A percentile compares a stretch with the other conserved stretches of the same genome.
These are phyloP conservation scores for Cyberlindnera mississippiensis DNA, from an alignment of 805 yeast genomes.

Conservation along the genomic window DNA sequence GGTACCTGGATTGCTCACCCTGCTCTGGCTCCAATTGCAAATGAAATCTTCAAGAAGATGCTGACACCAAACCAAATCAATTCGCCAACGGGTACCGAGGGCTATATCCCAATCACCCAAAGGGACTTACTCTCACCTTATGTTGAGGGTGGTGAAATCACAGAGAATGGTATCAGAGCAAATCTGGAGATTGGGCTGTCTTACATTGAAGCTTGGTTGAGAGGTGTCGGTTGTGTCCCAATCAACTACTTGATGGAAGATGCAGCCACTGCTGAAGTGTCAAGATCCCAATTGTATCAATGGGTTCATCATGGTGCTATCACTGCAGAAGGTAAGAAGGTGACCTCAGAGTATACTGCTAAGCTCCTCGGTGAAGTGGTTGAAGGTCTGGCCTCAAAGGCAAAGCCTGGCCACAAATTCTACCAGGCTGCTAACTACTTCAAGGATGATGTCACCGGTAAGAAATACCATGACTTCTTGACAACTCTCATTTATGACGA, in stretches of 20 bases:
- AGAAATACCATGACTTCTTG: conserved; percentile 70
- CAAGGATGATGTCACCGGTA: conserved; percentile 68
- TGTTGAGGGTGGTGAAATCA: conserved; percentile 59
- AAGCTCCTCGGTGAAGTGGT: conserved; percentile 60
- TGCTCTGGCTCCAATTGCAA: conserved; percentile 70
- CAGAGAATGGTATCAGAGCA: conserved; percentile 65
- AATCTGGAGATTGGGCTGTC: conserved; percentile 73
- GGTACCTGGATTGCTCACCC: conserved; percentile 92
- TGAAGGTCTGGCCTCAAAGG: conserved; percentile 42
- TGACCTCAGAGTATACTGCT: conserved; percentile 58
- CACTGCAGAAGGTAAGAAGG: conserved; percentile 52
- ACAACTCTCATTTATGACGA: conserved; percentile 76
- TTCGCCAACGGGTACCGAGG: conserved; percentile 29
- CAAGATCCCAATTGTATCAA: conserved; percentile 76
- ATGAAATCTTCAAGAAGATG: conserved; percentile 71
- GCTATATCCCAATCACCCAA: conserved; percentile 36
- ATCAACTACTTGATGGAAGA: conserved; percentile 85
- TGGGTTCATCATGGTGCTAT: conserved; percentile 74
- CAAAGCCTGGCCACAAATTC: conserved; percentile 63
- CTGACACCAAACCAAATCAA: conserved; percentile 77
- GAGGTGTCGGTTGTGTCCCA: conserved; percentile 83
- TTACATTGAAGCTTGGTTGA: conserved; percentile 83
- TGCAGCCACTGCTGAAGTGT: conserved; percentile 87
- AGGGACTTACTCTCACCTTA: conserved; percentile 42
- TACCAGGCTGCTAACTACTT: conserved; percentile 65